These are phyloP conservation scores for Allantophomopsis lycopodina DNA, from an alignment of 2,329 filamentous ascomycete species.

Conservation along the genomic window DNA sequence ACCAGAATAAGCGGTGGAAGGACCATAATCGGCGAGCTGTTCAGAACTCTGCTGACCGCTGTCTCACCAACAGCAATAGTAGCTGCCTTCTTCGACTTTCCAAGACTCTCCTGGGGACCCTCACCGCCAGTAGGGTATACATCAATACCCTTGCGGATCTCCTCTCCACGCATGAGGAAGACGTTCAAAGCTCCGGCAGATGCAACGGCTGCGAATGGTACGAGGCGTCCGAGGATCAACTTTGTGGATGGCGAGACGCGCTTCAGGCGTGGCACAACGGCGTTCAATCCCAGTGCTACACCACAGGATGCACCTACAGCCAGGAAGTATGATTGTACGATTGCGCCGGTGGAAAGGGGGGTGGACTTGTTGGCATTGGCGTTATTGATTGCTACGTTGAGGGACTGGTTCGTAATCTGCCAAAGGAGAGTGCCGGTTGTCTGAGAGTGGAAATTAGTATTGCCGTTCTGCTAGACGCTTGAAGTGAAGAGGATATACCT, in stretches of 20 bases:
- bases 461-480: neutral
- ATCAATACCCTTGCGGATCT: conserved; percentile 87
- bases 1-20: conserved; percentile 80
- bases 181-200: conserved; percentile 87
- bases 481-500: conserved; percentile 29
- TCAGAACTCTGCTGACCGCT: conserved; percentile 79
- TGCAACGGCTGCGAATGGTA: conserved; percentile 92
- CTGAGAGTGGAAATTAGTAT: conserved; percentile 20
- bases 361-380: conserved; percentile 98
- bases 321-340: conserved; percentile 80
- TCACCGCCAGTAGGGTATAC: conserved; percentile 60
- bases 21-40: conserved; percentile 95
- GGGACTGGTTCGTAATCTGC: conserved; percentile 93
- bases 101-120: conserved; percentile 58
- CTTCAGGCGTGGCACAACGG: conserved; percentile 74
- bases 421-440: conserved; percentile 79
- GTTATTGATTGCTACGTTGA: conserved; percentile 96
- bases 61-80: conserved; percentile 87
- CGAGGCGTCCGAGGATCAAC: conserved; percentile 68
- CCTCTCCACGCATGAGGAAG: conserved; percentile 93
- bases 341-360: conserved; percentile 65
- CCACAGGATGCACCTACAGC: conserved; percentile 89
- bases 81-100: conserved; percentile 79
- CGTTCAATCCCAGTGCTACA: conserved; percentile 84
- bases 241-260: conserved; percentile 61